A percentile compares a stretch with the other conserved stretches of the same genome.
phyloP scores from a whole-genome alignment of 1,284 basidiomycete genomes.

The Ustilago tritici region DNA sequence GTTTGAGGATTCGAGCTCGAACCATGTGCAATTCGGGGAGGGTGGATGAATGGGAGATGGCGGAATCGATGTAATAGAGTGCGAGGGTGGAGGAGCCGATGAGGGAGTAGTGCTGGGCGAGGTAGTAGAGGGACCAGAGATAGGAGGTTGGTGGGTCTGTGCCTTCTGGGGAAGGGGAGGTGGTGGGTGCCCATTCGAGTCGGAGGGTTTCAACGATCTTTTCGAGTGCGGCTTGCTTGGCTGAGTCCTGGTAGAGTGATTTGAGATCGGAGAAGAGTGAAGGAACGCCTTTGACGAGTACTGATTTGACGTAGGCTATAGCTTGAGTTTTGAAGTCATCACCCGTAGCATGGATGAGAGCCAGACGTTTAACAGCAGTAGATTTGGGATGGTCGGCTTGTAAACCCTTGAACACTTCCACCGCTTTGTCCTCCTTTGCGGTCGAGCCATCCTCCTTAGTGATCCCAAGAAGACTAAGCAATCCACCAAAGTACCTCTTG shows the following conservation, averaged over 20 bases:
- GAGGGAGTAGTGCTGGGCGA: constrained; percentile 87
- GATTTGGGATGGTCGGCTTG: constrained; percentile 57
- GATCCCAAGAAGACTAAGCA: constrained; percentile 78
- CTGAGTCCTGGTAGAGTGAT: constrained; percentile 78
- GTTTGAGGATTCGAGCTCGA: constrained; percentile 86
- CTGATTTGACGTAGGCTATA: constrained; percentile 79
- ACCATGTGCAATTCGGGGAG: constrained; percentile 90
- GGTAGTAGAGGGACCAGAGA: constrained; percentile 95
- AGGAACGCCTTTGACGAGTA: constrained; percentile 87
- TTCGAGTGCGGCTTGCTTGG: constrained; percentile 79
- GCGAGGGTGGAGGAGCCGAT: constrained; percentile 73
- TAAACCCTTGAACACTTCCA: constrained; percentile 44
- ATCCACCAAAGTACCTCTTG: constrained; percentile 82
- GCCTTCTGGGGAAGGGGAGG: constrained; percentile 23
- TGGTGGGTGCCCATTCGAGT: constrained; percentile 49
- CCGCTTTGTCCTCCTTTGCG: constrained; percentile 23
- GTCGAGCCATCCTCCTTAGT: constrained; percentile 72
- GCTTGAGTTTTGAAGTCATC: constrained; percentile 79
- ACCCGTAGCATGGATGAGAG: constrained; percentile 51
- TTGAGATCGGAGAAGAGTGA: constrained; percentile 95
- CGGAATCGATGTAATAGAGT: constrained; percentile 76
- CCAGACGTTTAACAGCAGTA: constrained; percentile 53
- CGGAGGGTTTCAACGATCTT: constrained; percentile 73
- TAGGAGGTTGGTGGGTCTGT: constrained; percentile 83
- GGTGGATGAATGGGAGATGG: constrained; percentile 88